These are phyloP conservation scores for Globisporangium middletonii DNA, from an alignment of 352 stramenopile genomes.

Conservation along the genomic window DNA sequence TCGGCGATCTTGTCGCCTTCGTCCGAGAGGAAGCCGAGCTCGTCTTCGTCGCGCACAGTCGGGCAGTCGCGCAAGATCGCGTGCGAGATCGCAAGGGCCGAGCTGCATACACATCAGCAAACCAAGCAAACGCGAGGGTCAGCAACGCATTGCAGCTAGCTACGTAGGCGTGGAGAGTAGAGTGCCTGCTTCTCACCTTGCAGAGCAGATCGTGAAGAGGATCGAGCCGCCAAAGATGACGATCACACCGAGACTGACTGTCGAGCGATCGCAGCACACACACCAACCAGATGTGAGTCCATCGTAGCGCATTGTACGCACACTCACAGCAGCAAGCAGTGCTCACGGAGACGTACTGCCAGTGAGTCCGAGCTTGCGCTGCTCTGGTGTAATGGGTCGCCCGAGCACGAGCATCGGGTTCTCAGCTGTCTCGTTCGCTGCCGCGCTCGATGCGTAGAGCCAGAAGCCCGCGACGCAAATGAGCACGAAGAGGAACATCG, in stretches of 20 bases:
- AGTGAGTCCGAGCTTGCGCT: constrained; percentile 79
- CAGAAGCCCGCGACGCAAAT: constrained; percentile 79
- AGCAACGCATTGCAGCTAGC: not conserved
- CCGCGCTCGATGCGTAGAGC: constrained; percentile 71
- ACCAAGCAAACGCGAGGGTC: not conserved
- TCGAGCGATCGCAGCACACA: constrained; percentile 2
- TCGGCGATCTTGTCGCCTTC: constrained; percentile 64
- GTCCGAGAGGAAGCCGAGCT: constrained; percentile 70
- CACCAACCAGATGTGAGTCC: not conserved
- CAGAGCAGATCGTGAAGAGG: constrained; percentile 81
- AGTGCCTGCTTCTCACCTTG: constrained; percentile 40
- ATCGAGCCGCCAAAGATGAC: constrained; percentile 83
- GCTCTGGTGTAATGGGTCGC: constrained; percentile 55
- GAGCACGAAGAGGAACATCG: constrained; percentile 84
- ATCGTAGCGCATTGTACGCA: not conserved
- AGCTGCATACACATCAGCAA: constrained; percentile 20
- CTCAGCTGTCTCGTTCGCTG: constrained; percentile 60
- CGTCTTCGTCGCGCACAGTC: constrained; percentile 68
- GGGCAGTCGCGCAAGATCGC: constrained; percentile 76
- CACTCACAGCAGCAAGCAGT: not conserved
- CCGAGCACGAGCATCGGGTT: constrained; percentile 75
- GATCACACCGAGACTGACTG: constrained; percentile 70
- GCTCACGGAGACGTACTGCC: constrained; percentile 31
- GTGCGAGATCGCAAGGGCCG: constrained; percentile 69
- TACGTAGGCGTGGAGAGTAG: not conserved